Conservation (phyloP, 768 basidiomycete species). For the Xerocomellus dryophilus region DNA sequence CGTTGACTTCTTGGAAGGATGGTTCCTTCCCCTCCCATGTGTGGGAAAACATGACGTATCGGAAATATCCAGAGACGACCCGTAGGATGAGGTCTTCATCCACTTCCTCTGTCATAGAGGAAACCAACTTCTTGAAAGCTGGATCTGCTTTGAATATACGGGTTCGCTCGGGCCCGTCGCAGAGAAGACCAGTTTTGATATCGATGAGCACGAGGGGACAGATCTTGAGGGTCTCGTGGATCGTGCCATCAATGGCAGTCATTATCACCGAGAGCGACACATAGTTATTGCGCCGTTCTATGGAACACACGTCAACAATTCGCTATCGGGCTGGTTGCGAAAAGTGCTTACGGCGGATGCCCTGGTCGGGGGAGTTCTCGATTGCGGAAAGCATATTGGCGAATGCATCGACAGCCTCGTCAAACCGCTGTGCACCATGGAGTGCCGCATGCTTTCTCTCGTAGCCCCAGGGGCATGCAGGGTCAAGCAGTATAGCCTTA, state of each 20-base stretch:
- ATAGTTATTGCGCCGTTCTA: slow-evolving; percentile 1
- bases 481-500: slow-evolving; percentile 7
- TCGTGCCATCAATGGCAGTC: slow-evolving; percentile 1
- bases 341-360: slow-evolving; percentile 1
- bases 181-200: slow-evolving; percentile 5
- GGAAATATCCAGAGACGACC: slow-evolving; percentile 10
- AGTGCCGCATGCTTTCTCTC: slow-evolving; percentile 8
- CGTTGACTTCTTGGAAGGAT: slow-evolving; percentile 10
- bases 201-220: slow-evolving; percentile 12
- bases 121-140: slow-evolving; percentile 8
- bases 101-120: slow-evolving; percentile 9
- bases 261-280: not conserved
- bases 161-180: slow-evolving; percentile 3
- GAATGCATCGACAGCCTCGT: slow-evolving; percentile 8
- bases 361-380: not conserved
- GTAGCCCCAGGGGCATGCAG: slow-evolving; percentile 6
- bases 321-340: no score
- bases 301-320: not conserved
- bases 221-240: not conserved
- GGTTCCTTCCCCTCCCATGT: slow-evolving; percentile 16
- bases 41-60: slow-evolving; percentile 16
- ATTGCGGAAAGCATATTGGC: slow-evolving; percentile 2
- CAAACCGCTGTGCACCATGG: slow-evolving; percentile 2
- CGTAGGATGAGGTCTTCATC: slow-evolving; percentile 4
- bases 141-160: slow-evolving; percentile 8